Base-by-base conservation (phyloP, 176 grass and related monocot species). In the Aechmea fasciata region DNA sequence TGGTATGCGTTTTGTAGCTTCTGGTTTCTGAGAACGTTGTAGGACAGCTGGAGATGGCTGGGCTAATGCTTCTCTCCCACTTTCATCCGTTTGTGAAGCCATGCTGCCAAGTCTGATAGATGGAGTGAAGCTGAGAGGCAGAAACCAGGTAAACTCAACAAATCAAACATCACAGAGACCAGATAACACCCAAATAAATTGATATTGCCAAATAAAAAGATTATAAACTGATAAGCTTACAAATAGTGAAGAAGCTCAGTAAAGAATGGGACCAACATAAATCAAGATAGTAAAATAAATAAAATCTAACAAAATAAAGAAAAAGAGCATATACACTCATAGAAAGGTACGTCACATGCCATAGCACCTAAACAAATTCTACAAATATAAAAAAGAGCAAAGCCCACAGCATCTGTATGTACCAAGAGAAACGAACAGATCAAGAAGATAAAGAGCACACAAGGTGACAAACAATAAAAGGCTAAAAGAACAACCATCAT, bases 1-100 rank as follows among this genome's bases (percentile, higher is more conserved):
- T n/a, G 75, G 78, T 51, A 14, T 69, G 15, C 64, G 64, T 53
- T 81, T 76, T 18, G 52, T 41, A 50, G 18, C 49, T 52, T 66
- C 57, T 57, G 73, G 67, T 54, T 63, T 81, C 47, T 69, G 69
- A 66, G 80, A 48, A 69, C 9, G 10, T 51, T 23, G 48, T 51
- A 15, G 47, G 78, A 77, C 51, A 14, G 71, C 69, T 11, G 57
- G 22, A 67, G 57, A 14, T 15, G 11, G 13, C 7, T 9, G 11
- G 12, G 28, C 26, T 33, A 66, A 66, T 11, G 10, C 26, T 66
- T 66, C 64, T 67, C 17, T 15, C 28, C 29, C 13, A 18, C 13
- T 47, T 67, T n/a, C 65, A 48, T 67, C 65, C 28, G 48, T 48
- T 47, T 29, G 6, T 67, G 65, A 48, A 48, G 29, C 65, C 65